Conservation (phyloP, 805 yeast genomes). For the Starmerella apis region DNA sequence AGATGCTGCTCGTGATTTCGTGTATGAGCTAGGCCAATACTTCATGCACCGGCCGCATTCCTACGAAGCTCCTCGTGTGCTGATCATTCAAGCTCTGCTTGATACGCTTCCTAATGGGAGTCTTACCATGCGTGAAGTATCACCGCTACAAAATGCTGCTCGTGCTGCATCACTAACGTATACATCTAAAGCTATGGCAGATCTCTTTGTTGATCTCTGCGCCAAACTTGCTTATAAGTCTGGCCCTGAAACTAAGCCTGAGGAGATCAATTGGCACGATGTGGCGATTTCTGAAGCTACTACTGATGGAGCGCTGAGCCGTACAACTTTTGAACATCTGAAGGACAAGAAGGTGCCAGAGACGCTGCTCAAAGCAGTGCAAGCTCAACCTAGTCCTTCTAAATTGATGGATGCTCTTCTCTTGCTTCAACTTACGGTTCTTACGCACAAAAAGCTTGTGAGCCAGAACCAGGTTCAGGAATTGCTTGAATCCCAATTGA, state of each 20-base stretch:
- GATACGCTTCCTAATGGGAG: slow-evolving; percentile 8
- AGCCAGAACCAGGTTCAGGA: background rate
- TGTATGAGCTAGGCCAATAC: slow-evolving; percentile 36
- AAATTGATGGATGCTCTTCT: background rate
- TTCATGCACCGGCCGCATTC: slow-evolving; percentile 41
- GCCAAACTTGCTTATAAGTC: background rate
- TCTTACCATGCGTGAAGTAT: slow-evolving; percentile 3
- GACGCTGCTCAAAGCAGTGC: background rate
- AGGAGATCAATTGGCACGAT: background rate
- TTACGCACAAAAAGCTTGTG: background rate
- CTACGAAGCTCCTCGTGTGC: slow-evolving; percentile 44
- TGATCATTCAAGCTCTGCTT: slow-evolving; percentile 14
- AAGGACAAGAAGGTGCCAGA: background rate
- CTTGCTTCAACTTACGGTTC: background rate
- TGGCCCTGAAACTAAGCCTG: background rate
- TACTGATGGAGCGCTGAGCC: background rate
- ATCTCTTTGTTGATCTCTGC: slow-evolving; percentile 6
- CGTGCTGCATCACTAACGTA: slow-evolving; percentile 16
- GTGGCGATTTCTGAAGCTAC: background rate
- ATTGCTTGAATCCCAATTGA: slow-evolving; percentile 1
- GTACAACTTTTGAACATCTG: slow-evolving; percentile 1
- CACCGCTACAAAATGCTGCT: slow-evolving; percentile 19
- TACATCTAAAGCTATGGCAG: slow-evolving; percentile 22
- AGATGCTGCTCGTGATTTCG: slow-evolving; percentile 28
- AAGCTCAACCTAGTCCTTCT: background rate